Percentiles rank a stretch among this genome's conserved stretches.
These are phyloP conservation scores for Paspalum notatum DNA, from an alignment of 176 grass and related monocot genomes.

Conservation along the genomic window DNA sequence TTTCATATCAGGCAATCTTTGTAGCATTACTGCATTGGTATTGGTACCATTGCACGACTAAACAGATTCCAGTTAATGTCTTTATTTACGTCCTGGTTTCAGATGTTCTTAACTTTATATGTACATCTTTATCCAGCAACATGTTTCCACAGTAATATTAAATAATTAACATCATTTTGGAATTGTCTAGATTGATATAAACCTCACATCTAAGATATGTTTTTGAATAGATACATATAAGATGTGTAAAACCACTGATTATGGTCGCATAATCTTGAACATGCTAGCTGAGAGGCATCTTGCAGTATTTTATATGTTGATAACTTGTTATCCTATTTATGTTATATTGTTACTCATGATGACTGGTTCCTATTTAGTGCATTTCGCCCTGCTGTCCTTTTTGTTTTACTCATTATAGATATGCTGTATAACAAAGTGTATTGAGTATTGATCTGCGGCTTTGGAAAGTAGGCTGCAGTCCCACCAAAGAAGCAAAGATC, in stretches of 20 bases:
- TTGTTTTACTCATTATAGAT: not conserved
- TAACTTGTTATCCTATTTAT: constrained; percentile 20
- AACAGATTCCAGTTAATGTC: constrained; percentile 9
- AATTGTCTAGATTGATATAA: constrained; percentile 2
- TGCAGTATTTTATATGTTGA: constrained; percentile 20
- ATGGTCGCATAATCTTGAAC: not conserved
- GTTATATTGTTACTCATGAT: not conserved
- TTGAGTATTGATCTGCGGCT: not conserved
- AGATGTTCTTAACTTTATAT: not conserved
- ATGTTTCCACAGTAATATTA: not conserved
- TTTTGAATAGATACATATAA: too few relatives aligned
- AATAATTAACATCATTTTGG: not conserved
- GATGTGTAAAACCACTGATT: constrained; percentile 14
- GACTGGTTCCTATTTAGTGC: not conserved
- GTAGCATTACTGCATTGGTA: constrained; percentile 24
- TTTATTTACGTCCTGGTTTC: not conserved
- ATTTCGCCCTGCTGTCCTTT: not conserved
- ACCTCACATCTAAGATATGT: constrained; percentile 3
- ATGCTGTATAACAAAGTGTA: constrained; percentile 14
- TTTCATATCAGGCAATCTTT: constrained; percentile 20
- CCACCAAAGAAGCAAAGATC: constrained; percentile 23
- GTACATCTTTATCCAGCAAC: not conserved
- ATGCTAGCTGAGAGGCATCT: constrained; percentile 13
- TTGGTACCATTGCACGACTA: not conserved
- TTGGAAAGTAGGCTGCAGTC: constrained; percentile 21